Evolutionary conservation across 2,329 filamentous ascomycete species (phyloP).

Genomic region (Fonsecaea erecta): DNA sequence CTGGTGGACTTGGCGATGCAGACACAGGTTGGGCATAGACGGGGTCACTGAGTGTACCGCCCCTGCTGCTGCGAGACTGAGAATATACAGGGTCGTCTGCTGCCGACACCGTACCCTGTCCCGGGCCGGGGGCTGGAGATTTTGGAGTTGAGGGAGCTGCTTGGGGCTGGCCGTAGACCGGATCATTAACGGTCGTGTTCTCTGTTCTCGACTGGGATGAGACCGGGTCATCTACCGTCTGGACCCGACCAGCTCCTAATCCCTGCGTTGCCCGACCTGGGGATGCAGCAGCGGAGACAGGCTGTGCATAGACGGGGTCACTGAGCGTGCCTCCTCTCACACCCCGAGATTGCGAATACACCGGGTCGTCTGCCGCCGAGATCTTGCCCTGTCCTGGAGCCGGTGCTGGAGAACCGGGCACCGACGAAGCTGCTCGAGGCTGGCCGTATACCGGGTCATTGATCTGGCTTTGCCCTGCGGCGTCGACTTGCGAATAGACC

Average conservation of each 20-base stretch:
- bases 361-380: conserved; percentile 5
- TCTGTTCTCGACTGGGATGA: conserved; percentile 18
- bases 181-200: conserved; percentile 50
- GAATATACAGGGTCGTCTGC: conserved; percentile 9
- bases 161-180: conserved; percentile 1
- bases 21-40: too few species aligned
- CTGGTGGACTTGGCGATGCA: too few species aligned
- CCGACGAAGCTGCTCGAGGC: conserved; percentile 1
- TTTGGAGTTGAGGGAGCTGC: neutral
- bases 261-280: neutral
- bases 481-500: conserved; percentile 24
- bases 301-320: conserved; percentile 12
- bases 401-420: neutral
- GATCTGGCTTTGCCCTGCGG: conserved; percentile 5
- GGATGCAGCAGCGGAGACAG: neutral
- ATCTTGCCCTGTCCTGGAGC: conserved; percentile 1
- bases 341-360: conserved; percentile 12
- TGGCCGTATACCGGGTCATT: conserved; percentile 26
- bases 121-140: neutral
- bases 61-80: too few species aligned
- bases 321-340: neutral
- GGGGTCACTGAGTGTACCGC: too few species aligned
- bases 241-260: neutral
- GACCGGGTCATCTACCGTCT: conserved; percentile 12
- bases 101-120: neutral